phyloP scores from a whole-genome alignment of 1,139 yeast species.

The Saccharomyces uvarum region DNA sequence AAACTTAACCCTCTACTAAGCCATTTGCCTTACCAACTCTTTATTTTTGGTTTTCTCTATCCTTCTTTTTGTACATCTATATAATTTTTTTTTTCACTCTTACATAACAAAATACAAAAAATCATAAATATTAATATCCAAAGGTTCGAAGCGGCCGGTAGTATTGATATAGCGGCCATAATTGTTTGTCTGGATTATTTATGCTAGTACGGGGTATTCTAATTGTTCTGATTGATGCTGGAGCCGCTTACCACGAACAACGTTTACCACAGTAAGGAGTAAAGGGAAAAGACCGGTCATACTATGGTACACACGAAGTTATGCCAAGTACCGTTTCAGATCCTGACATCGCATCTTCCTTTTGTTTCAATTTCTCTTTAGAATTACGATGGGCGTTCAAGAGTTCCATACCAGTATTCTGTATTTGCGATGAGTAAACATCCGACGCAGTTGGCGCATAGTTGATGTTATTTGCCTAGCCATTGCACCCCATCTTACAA shows the following conservation, averaged over 20 bases:
- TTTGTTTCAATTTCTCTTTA: not conserved
- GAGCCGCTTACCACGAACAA: not conserved
- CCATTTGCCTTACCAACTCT: not conserved
- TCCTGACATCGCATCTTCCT: not conserved
- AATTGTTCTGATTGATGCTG: not conserved
- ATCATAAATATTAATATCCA: not conserved
- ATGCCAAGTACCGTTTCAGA: conserved; percentile 23
- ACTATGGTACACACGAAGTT: conserved; percentile 15
- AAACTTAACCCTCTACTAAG: not conserved
- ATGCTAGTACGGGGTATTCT: not conserved
- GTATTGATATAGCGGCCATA: not conserved
- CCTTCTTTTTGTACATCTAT: not conserved
- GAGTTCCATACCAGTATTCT: not conserved
- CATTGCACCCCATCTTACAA: not conserved
- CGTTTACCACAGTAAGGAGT: not conserved
- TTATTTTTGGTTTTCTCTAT: not conserved
- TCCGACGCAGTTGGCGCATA: not conserved
- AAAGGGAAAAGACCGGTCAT: not conserved
- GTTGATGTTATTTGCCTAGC: not conserved
- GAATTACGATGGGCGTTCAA: not conserved
- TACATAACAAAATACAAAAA: not conserved
- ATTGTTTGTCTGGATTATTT: not conserved
- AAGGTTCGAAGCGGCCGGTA: not conserved
- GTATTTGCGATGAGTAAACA: not conserved
- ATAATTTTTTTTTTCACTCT: not conserved